These are phyloP conservation scores for Phialophora macrospora DNA, from an alignment of 2,329 filamentous ascomycete genomes.

Conservation along the genomic window DNA sequence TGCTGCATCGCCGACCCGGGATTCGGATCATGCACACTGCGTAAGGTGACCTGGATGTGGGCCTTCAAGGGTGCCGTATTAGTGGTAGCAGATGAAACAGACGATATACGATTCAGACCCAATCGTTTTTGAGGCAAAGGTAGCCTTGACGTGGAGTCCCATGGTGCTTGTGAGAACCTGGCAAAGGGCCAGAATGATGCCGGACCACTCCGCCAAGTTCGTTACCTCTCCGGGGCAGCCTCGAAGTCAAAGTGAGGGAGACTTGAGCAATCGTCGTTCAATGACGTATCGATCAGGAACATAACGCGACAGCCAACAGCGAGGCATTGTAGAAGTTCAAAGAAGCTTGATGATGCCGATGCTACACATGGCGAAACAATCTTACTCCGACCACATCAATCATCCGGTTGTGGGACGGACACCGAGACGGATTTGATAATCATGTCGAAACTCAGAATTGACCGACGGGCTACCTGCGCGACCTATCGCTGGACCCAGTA, in stretches of 20 bases:
- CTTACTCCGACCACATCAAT: neutral
- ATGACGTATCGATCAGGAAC: neutral
- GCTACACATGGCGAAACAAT: no score
- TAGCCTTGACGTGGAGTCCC: neutral
- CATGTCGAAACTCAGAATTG: neutral
- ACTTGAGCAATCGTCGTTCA: neutral
- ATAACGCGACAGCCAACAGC: neutral
- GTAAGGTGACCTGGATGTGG: neutral
- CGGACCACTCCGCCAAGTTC: no score
- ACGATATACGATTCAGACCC: neutral
- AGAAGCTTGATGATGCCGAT: neutral
- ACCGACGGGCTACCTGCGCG: neutral
- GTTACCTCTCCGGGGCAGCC: no score
- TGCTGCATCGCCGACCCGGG: neutral
- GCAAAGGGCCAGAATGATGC: neutral
- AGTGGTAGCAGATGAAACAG: neutral
- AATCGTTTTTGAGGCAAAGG: neutral
- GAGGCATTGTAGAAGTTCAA: neutral
- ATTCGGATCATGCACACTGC: neutral
- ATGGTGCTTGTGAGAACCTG: neutral
- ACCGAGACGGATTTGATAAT: no score
- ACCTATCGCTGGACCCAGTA: neutral
- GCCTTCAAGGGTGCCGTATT: neutral
- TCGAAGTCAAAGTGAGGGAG: no score
- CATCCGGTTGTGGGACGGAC: neutral